A percentile compares a stretch with the other conserved stretches of the same genome.
Conservation (phyloP, 2,329 filamentous ascomycete species). For the Verticillium isaacii region DNA sequence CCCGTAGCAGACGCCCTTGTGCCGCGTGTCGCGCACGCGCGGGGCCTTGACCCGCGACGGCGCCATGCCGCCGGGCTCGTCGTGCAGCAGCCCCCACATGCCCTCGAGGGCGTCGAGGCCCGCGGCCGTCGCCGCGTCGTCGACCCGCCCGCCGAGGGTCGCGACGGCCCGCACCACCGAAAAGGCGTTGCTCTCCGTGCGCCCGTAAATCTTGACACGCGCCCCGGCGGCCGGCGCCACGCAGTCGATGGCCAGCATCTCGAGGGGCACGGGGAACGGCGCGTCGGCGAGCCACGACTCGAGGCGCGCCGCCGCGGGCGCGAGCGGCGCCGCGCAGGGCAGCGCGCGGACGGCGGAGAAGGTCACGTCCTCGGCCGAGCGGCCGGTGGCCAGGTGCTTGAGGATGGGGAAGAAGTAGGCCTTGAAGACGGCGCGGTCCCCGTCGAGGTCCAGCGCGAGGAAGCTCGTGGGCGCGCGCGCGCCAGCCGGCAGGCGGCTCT, state of each 20-base stretch:
- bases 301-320: conserved; percentile 12
- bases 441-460: conserved; percentile 19
- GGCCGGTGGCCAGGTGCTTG: conserved; percentile 17
- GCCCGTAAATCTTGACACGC: conserved; percentile 20
- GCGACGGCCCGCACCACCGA: conserved; percentile 17
- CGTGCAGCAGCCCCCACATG: conserved; percentile 20
- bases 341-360: conserved; percentile 18
- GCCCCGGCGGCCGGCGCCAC: conserved; percentile 18
- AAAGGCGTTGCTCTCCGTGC: conserved; percentile 17
- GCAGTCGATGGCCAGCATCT: conserved; percentile 21
- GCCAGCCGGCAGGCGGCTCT: conserved; percentile 10
- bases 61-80: conserved; percentile 13
- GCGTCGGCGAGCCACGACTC: conserved; percentile 13
- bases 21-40: conserved; percentile 5
- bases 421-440: conserved; percentile 14
- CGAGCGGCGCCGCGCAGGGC: conserved; percentile 12
- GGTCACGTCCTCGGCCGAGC: conserved; percentile 13
- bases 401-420: conserved; percentile 19
- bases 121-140: conserved; percentile 14
- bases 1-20: conserved; percentile 19
- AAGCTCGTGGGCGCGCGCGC: conserved; percentile 17
- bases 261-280: conserved; percentile 16
- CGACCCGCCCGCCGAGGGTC: conserved; percentile 16
- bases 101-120: conserved; percentile 15
- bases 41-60: conserved; percentile 10